Base-by-base conservation (phyloP, 441 rosid species). In the Capsella rubella region DNA sequence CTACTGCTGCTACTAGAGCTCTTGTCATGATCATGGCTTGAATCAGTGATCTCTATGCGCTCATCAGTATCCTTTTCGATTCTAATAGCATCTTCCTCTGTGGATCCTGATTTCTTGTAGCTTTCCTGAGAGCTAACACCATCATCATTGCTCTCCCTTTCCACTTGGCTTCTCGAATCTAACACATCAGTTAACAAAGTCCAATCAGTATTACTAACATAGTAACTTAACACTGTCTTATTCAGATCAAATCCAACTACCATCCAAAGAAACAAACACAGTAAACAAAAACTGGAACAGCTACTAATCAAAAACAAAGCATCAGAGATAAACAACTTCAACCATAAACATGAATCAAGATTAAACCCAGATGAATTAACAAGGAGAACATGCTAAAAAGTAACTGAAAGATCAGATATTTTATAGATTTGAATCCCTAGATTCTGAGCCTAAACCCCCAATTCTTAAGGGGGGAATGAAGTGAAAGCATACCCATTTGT, bases 121-220 rank as follows among this genome's bases (percentile, higher is more conserved):
- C 83, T 82, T 52, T 64, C 74, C 31, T 84, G 86, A 72, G 87
- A 83, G 51, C 58, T 81, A 39, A 57, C 50, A 35, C 82, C 87
- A 64, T 82, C 87, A 64, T 82, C 82, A 55, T 91, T 89, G 54
- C 84, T 85, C 54, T 85, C 88, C 75, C 79, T 88, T 76, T 87
- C 96, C 10, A 80, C 87, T 57, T 79, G 84, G 81, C 80, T 80
- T 70, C 51, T 83, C 11, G 82, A 77, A 66, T 85, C 92, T 78
- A 83, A 81, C 82, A 56, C 67, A 59, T 72, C 4, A 6, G 67
- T 34, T 56, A 7, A 66, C 78, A 73, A 78, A 9, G 46, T 27
- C 74, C 12, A 54, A 47, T 64, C 42, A 64, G 12, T 37, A 14
- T 25, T 47, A 67, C 14, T 2, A 62, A 35, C 3, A 45, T 3